Base-by-base conservation (phyloP, 495 filamentous ascomycete species). In the Neurospora africana region DNA sequence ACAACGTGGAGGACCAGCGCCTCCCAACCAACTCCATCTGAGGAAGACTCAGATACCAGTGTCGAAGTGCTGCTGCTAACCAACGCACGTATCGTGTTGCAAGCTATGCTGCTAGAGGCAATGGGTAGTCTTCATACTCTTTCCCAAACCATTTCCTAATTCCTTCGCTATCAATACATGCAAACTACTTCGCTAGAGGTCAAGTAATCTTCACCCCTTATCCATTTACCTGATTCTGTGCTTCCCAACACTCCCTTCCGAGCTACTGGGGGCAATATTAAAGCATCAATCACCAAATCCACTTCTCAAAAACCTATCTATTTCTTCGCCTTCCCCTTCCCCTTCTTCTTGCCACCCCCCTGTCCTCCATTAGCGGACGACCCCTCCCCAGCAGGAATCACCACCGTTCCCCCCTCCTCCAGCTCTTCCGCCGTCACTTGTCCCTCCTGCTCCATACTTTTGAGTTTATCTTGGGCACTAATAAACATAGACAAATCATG, bases 401-500 rank as follows among this genome's bases (percentile, higher is more conserved):
- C 85, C 79, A 79, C 83, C 74, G 75, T 86, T 68, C 79, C 88
- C 73, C 79, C 87, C 40, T 81, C 82, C 73, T 83, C 82, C 61
- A 86, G 67, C 79, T 86, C 87, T 2, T 82, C 86, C 78, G 87
- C 83, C 41, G 85, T 84, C 19, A 91, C 80, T 81, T 89, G 86
- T 23, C 90, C 90, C 69, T 86, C 87, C 74, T 84, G 74, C 76
- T 86, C 85, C 79, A 90, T 80, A 80, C 91, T 88, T 83, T 89
- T 89, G 75, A 99, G 80, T 78, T 93, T 93, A 83, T 95, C 89
- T 77, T 91, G 87, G 4, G 92, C 90, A 65, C 88, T 91, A 68
- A 99, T 93, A 77, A 94, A 96, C 83, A 97, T 96, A 35, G 86
- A 89, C 77, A 99, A 77, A 81, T 99, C 95, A n/a, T 92, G 84